Evolutionary conservation across 208 protist genomes (phyloP).

Genomic region (Trypanosoma boissoni): DNA sequence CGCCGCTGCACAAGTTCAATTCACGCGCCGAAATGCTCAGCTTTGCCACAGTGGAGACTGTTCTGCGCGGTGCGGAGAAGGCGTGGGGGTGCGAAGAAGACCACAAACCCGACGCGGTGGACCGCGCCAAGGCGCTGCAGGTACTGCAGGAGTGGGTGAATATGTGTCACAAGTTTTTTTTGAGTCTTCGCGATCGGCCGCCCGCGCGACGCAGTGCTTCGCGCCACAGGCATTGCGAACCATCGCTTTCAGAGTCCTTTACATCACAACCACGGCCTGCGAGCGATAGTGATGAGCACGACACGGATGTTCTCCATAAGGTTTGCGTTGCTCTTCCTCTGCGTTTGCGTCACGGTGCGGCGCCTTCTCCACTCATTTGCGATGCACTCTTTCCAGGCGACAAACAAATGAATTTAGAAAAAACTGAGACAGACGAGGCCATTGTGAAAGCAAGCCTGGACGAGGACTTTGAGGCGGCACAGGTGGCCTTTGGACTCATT

Average conservation of each 20-base stretch:
- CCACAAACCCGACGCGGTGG: slow-evolving; percentile 4
- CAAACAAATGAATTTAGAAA: background rate
- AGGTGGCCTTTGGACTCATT: slow-evolving; percentile 45
- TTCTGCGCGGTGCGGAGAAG: slow-evolving; percentile 55
- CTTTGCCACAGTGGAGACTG: slow-evolving; percentile 55
- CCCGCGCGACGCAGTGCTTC: slow-evolving; percentile 18
- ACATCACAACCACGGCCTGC: background rate
- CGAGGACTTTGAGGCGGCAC: slow-evolving; percentile 53
- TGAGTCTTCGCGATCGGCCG: slow-evolving; percentile 37
- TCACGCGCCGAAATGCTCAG: slow-evolving; percentile 74
- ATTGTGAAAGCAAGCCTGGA: slow-evolving; percentile 28
- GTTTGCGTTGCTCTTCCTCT: slow-evolving; percentile 35
- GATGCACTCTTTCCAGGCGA: slow-evolving; percentile 31
- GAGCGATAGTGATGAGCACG: slow-evolving; percentile 18
- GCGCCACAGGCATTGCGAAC: slow-evolving; percentile 9
- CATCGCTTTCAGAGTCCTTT: background rate
- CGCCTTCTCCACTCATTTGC: slow-evolving; percentile 45
- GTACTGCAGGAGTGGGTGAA: slow-evolving; percentile 49
- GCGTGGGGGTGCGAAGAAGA: slow-evolving; percentile 25
- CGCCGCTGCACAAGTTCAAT: slow-evolving; percentile 63
- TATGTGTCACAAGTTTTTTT: slow-evolving; percentile 56
- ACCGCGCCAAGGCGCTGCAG: slow-evolving; percentile 27
- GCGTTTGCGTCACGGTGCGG: slow-evolving; percentile 46
- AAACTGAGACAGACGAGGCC: background rate
- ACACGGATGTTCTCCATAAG: slow-evolving; percentile 26